A percentile compares a stretch with the other conserved stretches of the same genome.
Conservation (phyloP, 441 rosid genomes). For the Flueggea neowawraea region DNA sequence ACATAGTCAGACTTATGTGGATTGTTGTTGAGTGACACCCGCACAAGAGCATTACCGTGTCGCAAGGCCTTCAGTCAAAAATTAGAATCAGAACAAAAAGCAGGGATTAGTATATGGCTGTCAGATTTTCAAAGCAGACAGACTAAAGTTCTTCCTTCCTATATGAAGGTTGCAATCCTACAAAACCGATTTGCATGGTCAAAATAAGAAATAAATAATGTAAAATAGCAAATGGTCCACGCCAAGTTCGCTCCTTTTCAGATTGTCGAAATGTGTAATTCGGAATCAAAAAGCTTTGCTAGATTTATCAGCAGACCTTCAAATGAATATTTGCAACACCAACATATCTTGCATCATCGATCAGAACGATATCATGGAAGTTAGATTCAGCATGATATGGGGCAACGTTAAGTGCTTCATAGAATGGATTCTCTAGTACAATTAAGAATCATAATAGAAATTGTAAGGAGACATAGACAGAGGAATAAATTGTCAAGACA, state of each 20-base stretch:
- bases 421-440: constrained; percentile 70
- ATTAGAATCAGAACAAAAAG: constrained; percentile 1
- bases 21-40: constrained; percentile 50
- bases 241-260: no score
- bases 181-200: no score
- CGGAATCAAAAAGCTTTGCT: constrained; percentile 2
- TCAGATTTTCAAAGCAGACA: no score
- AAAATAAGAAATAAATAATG: no score
- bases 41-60: constrained; percentile 80
- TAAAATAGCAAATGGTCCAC: no score
- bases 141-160: no score
- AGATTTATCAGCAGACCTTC: constrained; percentile 53
- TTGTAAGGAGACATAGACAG: neutral
- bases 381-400: constrained; percentile 60
- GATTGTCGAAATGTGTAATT: no score
- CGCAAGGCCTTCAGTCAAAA: constrained; percentile 65
- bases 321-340: constrained; percentile 47
- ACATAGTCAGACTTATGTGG: constrained; percentile 71
- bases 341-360: constrained; percentile 33
- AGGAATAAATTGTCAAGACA: neutral
- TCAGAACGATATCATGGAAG: constrained; percentile 63
- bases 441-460: constrained; percentile 7
- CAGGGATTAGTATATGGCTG: no score
- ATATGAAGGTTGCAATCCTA: no score
- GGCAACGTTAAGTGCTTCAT: constrained; percentile 64